Evolutionary conservation across 345 rosid species (phyloP), one percentile per base, ranked within the genome.

Genomic region (Boechera divaricarpa): DNA sequence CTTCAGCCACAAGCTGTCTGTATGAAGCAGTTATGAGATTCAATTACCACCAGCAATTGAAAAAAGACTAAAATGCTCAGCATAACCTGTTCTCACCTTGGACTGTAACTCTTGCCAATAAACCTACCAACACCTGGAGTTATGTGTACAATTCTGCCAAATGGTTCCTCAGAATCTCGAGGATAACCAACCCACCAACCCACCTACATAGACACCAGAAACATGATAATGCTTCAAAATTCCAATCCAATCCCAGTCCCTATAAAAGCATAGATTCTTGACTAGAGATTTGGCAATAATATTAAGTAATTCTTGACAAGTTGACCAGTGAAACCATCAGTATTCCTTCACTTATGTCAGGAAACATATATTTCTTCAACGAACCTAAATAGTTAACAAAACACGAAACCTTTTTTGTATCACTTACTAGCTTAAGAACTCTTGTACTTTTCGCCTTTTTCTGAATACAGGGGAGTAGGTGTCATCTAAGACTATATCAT

Each of bases 171-270:
- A 42, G 94, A 86, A 53, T 85, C 97, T 65, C 86, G 83, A 38
- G 98, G 85, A 77, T 85, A 89, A 72, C 97, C 91, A 75, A 92
- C 97, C 98, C 98, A 94, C 98, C 98, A 94, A 48, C 98, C 98
- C 54, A 94, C 87, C 98, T 94, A 88, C 63, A 32, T 72, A 65
- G 57, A 71, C 57, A 71, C 67, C 57, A 74, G 26, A 74, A 61
- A 77, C 61, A 54, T 60, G 47, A 28, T 39, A 60, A 45, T 18
- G 64, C 71, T 47, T 67, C 26, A 9, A 60, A 26, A 64, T 66
- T 31, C 2, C 42, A 24, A 24, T n/a, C 47, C 35, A 64, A 9
- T 10, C 56, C 58, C 16, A 63, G 63, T 33, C 64, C 33, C 63
- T 21, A 54, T 53, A 41, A 69, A 61, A 69, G 13, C 69, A 44